Evolutionary conservation across 1,284 basidiomycete genomes (phyloP), one percentile per base, ranked within the genome.

Genomic region (Apiotrichum porosum): DNA sequence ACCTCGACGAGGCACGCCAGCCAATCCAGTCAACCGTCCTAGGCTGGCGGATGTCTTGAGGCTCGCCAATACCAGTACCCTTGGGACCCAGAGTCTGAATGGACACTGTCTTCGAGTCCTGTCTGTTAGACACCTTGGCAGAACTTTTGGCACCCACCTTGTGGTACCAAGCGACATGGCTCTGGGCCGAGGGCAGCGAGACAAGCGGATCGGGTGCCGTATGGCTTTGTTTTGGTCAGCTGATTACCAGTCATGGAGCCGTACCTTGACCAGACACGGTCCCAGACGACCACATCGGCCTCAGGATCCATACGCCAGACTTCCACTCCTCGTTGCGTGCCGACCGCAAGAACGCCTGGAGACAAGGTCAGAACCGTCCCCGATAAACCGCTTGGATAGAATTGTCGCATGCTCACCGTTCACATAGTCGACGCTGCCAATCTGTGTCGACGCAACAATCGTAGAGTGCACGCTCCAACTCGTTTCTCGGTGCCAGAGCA

Each of bases 1-100:
- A 67, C 66, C 42, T 57, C 4, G 49, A 35, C 2, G 60, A 40
- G 14, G 57, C 61, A 4, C 71, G 46, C 69, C 69, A 73, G 10
- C 61, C 57, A 12, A 71, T 65, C 62, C 65, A 68, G 9, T 56
- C 41, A n/a, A 73, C 58, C 37, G 62, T 55, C 34, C 69, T 54
- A 1, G 69, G 69, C 51, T 68, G 65, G n/a, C 61, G 41, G 8
- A 71, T 41, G 30, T 66, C 65, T 45, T 73, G 71, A 3, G 59
- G 54, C 13, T 58, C 53, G 2, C 61, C 56, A 0, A 37, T 33
- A 5, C 56, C 46, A 30, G 53, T 43, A n/a, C 61, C 55, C 33
- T 60, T 60, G 3, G 49, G 30, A 37, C 60, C 55, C 17, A 68
- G 37, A 1, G 58, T 48, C 15, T 63, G 50, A 17, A 70, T 49